A percentile compares a stretch with the other conserved stretches of the same genome.
These are phyloP conservation scores for Candida manassasensis DNA, from an alignment of 805 yeast species.

Conservation along the genomic window DNA sequence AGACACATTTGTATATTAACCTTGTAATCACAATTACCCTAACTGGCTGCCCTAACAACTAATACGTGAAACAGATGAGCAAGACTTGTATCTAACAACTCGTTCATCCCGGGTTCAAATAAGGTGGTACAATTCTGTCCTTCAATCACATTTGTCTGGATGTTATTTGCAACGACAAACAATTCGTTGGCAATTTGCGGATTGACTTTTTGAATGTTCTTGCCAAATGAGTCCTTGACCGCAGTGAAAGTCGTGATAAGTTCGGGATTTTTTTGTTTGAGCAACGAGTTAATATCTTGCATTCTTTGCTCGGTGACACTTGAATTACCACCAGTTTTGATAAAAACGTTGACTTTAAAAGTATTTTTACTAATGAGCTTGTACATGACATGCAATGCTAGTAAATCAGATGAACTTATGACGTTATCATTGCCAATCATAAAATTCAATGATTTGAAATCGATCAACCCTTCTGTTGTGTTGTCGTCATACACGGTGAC, in stretches of 20 bases:
- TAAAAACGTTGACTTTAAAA: slow-evolving; percentile 16
- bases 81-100: slow-evolving; percentile 19
- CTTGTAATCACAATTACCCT: neutral
- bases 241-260: slow-evolving; percentile 11
- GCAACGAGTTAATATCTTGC: slow-evolving; percentile 10
- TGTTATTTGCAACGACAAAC: slow-evolving; percentile 22
- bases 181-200: slow-evolving; percentile 15
- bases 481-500: slow-evolving; percentile 4
- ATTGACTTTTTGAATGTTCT: slow-evolving; percentile 10
- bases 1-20: neutral
- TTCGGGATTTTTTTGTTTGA: slow-evolving; percentile 9
- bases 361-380: slow-evolving; percentile 15
- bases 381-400: slow-evolving; percentile 24
- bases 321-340: slow-evolving; percentile 11
- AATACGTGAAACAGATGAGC: slow-evolving; percentile 22
- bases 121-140: slow-evolving; percentile 7
- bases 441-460: slow-evolving; percentile 18
- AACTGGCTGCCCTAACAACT: slow-evolving; percentile 15
- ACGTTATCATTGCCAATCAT: slow-evolving; percentile 29
- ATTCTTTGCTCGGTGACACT: slow-evolving; percentile 14
- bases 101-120: slow-evolving; percentile 19
- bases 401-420: slow-evolving; percentile 30
- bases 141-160: slow-evolving; percentile 7
- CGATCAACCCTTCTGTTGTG: slow-evolving; percentile 11
- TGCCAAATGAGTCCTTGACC: slow-evolving; percentile 15